Evolutionary conservation across 2,329 filamentous ascomycete species (phyloP).

Genomic region (Knoxdaviesia proteae): DNA sequence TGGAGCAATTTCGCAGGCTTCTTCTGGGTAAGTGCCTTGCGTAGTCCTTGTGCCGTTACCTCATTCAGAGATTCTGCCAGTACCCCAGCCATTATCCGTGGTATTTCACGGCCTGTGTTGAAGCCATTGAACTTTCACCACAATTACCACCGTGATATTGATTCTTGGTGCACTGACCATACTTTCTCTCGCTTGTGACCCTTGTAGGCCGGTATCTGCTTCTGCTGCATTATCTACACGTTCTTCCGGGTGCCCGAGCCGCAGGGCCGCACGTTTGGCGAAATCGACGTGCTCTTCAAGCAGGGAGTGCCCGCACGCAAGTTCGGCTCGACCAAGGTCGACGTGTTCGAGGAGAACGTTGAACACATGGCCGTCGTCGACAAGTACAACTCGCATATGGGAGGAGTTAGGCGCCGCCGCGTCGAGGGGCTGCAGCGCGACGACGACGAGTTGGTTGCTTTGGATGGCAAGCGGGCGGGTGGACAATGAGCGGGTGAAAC

Average conservation of each 20-base stretch:
- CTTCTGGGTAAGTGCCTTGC: slow-evolving; percentile 41
- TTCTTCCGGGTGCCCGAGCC: slow-evolving; percentile 33
- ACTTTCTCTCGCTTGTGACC: slow-evolving; percentile 10
- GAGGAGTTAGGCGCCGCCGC: too few relatives aligned
- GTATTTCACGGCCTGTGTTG: too few relatives aligned
- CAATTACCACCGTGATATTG: not conserved
- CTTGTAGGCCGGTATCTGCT: slow-evolving; percentile 20
- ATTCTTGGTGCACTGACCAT: not conserved
- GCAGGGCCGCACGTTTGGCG: slow-evolving; percentile 23
- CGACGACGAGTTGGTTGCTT: too few relatives aligned
- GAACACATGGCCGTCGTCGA: slow-evolving; percentile 4
- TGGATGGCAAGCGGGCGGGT: too few relatives aligned
- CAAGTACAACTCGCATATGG: not conserved
- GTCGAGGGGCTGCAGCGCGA: too few relatives aligned
- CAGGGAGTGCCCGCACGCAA: slow-evolving; percentile 16
- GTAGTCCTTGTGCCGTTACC: not conserved
- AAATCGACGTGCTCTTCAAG: slow-evolving; percentile 21
- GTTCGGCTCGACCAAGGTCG: slow-evolving; percentile 10
- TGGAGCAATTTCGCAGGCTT: slow-evolving; percentile 79
- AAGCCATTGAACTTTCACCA: not conserved
- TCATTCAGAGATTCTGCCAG: not conserved
- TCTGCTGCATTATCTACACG: slow-evolving; percentile 24
- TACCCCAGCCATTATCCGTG: too few relatives aligned
- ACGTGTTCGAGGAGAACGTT: slow-evolving; percentile 5
- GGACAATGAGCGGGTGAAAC: too few relatives aligned